Base-by-base conservation (phyloP, 176 grass and related monocot species). In the Alopecurus myosuroides region DNA sequence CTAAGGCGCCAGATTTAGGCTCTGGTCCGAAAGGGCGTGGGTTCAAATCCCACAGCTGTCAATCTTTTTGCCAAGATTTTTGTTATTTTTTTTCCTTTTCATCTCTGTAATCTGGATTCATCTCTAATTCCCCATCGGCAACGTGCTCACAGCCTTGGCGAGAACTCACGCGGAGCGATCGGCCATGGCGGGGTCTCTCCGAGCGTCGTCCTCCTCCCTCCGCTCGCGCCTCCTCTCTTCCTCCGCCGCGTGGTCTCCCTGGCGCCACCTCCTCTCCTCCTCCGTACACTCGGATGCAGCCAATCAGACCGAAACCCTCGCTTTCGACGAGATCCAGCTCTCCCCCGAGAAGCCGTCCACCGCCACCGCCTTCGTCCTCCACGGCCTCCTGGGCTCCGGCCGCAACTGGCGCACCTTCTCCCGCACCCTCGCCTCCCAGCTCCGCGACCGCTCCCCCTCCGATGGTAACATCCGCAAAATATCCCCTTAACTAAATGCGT, bases 1-100 rank as follows among this genome's bases (percentile, higher is more conserved):
- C 97, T 96, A 99, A 94, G 89, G 93, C 93, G 96, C 88, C 88
- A 95, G 96, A 94, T 94, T 96, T 96, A 94, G 97, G 93, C 93
- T 99, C 91, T 99, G 84, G 93, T 99, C 91, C 97, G 97, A 85
- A 94, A 94, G 93, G 93, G 91, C 89, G 94, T 94, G 97, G 91
- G 94, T 99, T 99, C 97, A 96, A 99, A 99, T 96, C 93, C 94
- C 92, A 97, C 94, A 97, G 82, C 92, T 90, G 86, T 92, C 83
- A 88, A 0, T 3, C 6, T 68, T 0, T 5, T 71, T 19, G 11
- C n/a, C 1, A 1, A 28, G 11, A 1, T 13, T 69, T 36, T 2
- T 3, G 0, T 41, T 40, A 6, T 41, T 58, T 19, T 4, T 23
- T 20, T 36, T 11, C 4, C 9, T 28, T 33, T 9, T 56, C 8